phyloP scores from a whole-genome alignment of 2,329 filamentous ascomycete species.

The Fonsecaea multimorphosa region DNA sequence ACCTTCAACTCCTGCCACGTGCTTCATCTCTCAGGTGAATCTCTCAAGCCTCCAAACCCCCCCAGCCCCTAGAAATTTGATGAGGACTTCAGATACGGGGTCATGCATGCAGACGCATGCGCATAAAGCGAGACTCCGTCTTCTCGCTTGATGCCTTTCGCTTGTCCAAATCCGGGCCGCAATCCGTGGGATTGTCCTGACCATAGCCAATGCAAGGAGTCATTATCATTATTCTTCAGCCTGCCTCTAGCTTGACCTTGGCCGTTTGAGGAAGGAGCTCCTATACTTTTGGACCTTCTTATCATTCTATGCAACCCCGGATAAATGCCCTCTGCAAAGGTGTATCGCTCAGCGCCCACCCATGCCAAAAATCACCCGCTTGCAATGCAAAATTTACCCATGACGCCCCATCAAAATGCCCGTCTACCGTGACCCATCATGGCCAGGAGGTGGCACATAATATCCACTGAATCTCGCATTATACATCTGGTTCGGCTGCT shows the following conservation, averaged over 20 bases:
- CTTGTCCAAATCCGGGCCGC: constrained; percentile 1
- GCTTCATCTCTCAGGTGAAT: constrained; percentile 4
- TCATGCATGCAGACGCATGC: background rate
- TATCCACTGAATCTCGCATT: constrained; percentile 21
- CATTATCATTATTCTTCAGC: constrained; percentile 7
- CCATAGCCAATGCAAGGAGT: background rate
- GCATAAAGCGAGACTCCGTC: background rate
- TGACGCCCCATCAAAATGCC: background rate
- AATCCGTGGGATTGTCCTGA: background rate
- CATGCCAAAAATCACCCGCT: constrained; percentile 12
- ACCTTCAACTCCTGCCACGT: background rate
- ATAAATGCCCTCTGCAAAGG: constrained; percentile 3
- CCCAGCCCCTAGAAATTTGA: background rate
- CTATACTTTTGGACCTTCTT: background rate
- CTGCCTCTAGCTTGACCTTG: constrained; percentile 8
- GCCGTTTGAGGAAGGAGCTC: background rate
- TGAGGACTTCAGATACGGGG: background rate
- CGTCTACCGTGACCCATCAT: constrained; percentile 7
- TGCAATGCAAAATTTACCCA: constrained; percentile 17
- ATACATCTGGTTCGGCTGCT: constrained; percentile 22
- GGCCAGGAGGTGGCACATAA: constrained; percentile 2
- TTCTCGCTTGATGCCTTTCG: background rate
- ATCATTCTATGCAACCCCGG: constrained; percentile 10
- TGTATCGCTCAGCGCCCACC: background rate
- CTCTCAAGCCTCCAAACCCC: background rate